phyloP scores from a whole-genome alignment of 306 rosid species.

The Begonia peltatifolia region DNA sequence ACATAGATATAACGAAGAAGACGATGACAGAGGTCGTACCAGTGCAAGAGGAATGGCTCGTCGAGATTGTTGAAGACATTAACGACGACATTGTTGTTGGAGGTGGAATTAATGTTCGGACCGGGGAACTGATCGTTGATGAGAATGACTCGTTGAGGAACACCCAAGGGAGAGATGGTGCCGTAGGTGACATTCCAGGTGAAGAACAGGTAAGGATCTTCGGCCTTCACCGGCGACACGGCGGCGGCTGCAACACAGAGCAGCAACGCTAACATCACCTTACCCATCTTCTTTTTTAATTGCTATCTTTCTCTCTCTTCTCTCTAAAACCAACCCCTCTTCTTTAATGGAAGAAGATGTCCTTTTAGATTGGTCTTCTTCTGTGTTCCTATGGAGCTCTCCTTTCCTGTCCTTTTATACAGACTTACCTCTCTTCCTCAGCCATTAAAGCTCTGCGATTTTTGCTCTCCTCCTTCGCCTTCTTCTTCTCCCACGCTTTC shows the following conservation, averaged over 20 bases:
- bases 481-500: not conserved
- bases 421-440: not conserved
- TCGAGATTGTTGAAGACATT: constrained; percentile 66
- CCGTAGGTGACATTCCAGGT: constrained; percentile 72
- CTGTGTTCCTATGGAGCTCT: constrained; percentile 1
- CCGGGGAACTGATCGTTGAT: constrained; percentile 72
- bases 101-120: constrained; percentile 64
- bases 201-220: constrained; percentile 58
- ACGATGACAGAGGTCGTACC: constrained; percentile 13
- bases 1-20: not conserved
- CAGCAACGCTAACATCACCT: constrained; percentile 9
- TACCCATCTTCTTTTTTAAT: constrained; percentile 13
- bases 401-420: constrained; percentile 23
- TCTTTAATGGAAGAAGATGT: constrained; percentile 25
- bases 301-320: constrained; percentile 5
- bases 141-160: constrained; percentile 78
- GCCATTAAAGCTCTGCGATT: constrained; percentile 8
- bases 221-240: constrained; percentile 16
- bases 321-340: constrained; percentile 6
- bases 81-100: constrained; percentile 56
- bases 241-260: constrained; percentile 23
- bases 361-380: constrained; percentile 10
- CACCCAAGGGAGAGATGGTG: constrained; percentile 61
- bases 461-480: not conserved
- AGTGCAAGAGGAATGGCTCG: constrained; percentile 63